These are phyloP conservation scores for Flueggea neowawraea DNA, from an alignment of 441 rosid species.

Conservation along the genomic window DNA sequence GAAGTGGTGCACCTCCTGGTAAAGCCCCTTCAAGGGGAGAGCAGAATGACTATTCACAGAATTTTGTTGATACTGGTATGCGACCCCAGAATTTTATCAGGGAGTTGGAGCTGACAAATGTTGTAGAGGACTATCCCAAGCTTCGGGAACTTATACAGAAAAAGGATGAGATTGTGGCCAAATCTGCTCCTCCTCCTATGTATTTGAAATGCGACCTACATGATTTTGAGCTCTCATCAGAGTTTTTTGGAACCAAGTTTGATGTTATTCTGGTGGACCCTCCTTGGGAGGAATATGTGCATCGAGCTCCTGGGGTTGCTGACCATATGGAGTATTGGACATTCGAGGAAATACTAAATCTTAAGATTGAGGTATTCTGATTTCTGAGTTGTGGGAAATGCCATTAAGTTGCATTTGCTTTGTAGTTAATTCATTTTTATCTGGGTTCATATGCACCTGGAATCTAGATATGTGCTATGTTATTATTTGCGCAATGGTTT, in stretches of 20 bases:
- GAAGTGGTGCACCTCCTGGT: constrained; percentile 71
- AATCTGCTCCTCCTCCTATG: constrained; percentile 94
- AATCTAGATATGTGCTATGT: not conserved
- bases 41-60: constrained; percentile 99
- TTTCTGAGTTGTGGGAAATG: not conserved
- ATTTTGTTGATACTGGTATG: constrained; percentile 99
- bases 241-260: constrained; percentile 92
- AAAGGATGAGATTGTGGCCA: constrained; percentile 95
- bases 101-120: constrained; percentile 97
- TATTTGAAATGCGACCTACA: constrained; percentile 76
- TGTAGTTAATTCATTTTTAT: too few species aligned
- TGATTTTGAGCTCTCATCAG: constrained; percentile 90
- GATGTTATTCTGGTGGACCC: constrained; percentile 99
- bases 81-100: constrained; percentile 98
- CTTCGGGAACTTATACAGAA: constrained; percentile 99
- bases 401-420: constrained; percentile 6
- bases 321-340: constrained; percentile 99
- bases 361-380: constrained; percentile 84
- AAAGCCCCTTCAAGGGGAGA: constrained; percentile 99
- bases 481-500: not conserved
- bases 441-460: too few species aligned
- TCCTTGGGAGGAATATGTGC: constrained; percentile 99
- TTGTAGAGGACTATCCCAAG: constrained; percentile 98
- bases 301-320: constrained; percentile 98
- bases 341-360: constrained; percentile 87